These are phyloP conservation scores for Castanea crenata DNA, from an alignment of 306 rosid genomes.

Conservation along the genomic window DNA sequence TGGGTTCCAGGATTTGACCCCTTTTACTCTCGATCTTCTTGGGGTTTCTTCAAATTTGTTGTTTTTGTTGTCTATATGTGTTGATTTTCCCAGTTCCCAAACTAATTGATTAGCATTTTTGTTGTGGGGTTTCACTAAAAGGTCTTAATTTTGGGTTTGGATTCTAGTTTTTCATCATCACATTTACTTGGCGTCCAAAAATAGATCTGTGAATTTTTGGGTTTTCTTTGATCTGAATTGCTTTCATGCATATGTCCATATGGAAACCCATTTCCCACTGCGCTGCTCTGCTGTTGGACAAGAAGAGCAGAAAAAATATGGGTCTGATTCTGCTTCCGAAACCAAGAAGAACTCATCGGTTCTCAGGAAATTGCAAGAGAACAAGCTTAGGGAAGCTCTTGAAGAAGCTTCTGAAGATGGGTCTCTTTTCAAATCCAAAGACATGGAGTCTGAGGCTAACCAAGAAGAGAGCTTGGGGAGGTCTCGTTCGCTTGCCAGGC, in stretches of 20 bases:
- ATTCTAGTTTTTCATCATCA: background rate
- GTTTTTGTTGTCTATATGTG: conserved; percentile 4
- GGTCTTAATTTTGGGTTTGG: background rate
- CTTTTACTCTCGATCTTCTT: conserved; percentile 37
- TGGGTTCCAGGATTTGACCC: conserved; percentile 64
- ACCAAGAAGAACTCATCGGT: conserved; percentile 53
- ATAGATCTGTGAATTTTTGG: conserved; percentile 25
- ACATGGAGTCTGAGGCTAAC: conserved; percentile 63
- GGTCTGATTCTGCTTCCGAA: conserved; percentile 46
- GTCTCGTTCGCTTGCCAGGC: conserved; percentile 84
- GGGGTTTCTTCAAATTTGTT: conserved; percentile 21
- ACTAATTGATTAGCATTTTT: conserved; percentile 12
- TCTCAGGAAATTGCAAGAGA: conserved; percentile 79
- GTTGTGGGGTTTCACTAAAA: conserved; percentile 14
- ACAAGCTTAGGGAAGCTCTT: conserved; percentile 92
- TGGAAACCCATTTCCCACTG: conserved; percentile 99
- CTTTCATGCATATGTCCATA: conserved; percentile 85
- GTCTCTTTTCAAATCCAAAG: conserved; percentile 67
- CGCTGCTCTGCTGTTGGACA: conserved; percentile 84
- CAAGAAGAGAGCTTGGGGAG: conserved; percentile 68
- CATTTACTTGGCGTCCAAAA: background rate
- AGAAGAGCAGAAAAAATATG: conserved; percentile 68
- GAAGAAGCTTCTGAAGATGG: conserved; percentile 99
- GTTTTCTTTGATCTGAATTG: conserved; percentile 24
- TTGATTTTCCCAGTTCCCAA: too few species aligned